These are phyloP conservation scores for Eleusine indica DNA, from an alignment of 176 grass and related monocot species.

Conservation along the genomic window DNA sequence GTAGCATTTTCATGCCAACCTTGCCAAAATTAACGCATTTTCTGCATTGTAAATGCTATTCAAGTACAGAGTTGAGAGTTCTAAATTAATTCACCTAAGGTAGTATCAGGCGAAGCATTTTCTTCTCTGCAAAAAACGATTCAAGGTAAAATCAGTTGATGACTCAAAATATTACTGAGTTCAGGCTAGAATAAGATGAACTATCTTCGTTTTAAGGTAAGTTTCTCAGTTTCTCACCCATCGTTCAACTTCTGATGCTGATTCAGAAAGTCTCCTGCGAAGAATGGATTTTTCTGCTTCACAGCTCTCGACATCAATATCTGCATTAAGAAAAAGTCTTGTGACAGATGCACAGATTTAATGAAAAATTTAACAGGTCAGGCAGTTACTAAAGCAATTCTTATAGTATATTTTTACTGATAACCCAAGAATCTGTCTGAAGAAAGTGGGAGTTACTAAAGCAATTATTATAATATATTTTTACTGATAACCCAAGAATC, in stretches of 20 bases:
- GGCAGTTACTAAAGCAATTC: not conserved
- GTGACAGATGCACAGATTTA: not conserved
- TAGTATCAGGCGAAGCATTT: constrained; percentile 71
- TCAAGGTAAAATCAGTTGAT: constrained; percentile 25
- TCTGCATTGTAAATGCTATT: not conserved
- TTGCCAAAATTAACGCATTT: not conserved
- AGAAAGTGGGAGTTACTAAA: not conserved
- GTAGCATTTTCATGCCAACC: not conserved
- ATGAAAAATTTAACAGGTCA: not conserved
- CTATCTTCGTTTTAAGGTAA: constrained; percentile 1
- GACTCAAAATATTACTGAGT: constrained; percentile 22
- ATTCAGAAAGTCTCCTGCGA: constrained; percentile 88
- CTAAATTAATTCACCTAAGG: constrained; percentile 32
- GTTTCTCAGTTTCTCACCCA: constrained; percentile 66
- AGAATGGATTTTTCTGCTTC: constrained; percentile 78
- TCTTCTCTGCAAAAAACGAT: constrained; percentile 69
- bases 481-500: constrained; percentile 6
- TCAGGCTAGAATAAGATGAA: not conserved
- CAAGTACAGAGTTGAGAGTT: constrained; percentile 15
- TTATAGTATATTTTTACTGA: not conserved
- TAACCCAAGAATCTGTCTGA: not conserved
- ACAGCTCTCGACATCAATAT: constrained; percentile 68
- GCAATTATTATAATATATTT: not conserved
- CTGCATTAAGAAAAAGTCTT: constrained; percentile 34
- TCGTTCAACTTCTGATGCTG: constrained; percentile 82